Base-by-base conservation (phyloP, 1,284 basidiomycete genomes). In the Sutorius eximius region DNA sequence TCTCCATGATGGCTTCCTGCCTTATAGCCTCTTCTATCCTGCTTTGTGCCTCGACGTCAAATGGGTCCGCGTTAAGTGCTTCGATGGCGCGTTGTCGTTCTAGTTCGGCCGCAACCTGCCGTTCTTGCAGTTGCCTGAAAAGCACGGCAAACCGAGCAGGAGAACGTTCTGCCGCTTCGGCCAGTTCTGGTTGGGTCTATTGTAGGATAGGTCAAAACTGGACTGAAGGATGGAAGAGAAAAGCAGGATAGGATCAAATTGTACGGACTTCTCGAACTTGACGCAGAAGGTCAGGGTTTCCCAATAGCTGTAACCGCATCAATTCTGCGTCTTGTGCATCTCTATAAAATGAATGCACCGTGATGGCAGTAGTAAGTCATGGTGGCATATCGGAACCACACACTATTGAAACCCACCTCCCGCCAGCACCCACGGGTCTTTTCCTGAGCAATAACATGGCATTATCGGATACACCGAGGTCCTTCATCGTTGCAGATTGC, bases 21-120 rank as follows among this genome's bases (percentile, higher is more conserved):
- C 91, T 77, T 59, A 99, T 98, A 1, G 87, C 87, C 68, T 98
- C 97, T 71, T 98, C 96, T 56, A 99, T 99, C 74, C 83, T 87
- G 57, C 81, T 80, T 73, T 99, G 97, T 0, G 95, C 90, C 66
- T 97, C 93, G 4, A 98, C 76, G 67, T 98, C 87, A 70, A 85
- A 98, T 0, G 95, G 94, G 71, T 98, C 87, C 0, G 87, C 86
- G 62, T 95, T 89, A 52, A 95, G 78, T 11, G 76, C 75, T 58
- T 77, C 81, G 45, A 90, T 83, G 68, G 91, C 89, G 45, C 79
- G 80, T 53, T 85, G 80, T 52, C 79, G 82, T 49, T 76, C 79
- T 6, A 79, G 24, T 44, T 86, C 83, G 0, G 80, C 78, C 9
- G 79, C 70, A n/a, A 75, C 60, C 36, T 86, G 81, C 13, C 82